Base-by-base conservation (phyloP, 2,329 filamentous ascomycete genomes). In the Stromatinia cepivora region DNA sequence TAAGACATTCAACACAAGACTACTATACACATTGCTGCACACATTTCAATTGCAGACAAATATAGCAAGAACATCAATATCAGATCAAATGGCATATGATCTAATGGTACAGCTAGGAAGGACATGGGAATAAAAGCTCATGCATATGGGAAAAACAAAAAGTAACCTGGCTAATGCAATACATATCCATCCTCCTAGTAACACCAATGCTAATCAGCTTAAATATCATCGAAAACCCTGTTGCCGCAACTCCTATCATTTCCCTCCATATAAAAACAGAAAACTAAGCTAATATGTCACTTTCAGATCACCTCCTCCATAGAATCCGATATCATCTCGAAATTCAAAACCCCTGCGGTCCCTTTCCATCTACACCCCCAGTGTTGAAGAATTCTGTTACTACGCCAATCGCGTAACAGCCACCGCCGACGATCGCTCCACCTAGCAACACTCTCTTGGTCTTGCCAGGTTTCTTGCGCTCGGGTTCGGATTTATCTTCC, bases 361-460 rank as follows among this genome's bases (percentile, higher is more conserved):
- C 83, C 66, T 74, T 76, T 2, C 82, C 82, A 70, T 83, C 81
- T 11, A 72, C 42, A 4, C 83, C 84, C 0, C 84, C 83, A 0
- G 81, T 86, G 56, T 79, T 82, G 69, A 88, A 83, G 67, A 85
- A 86, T 73, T 90, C 88, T 1, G 81, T 81, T n/a, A 87, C 80
- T 20, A 88, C 83, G 11, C 88, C 87, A 28, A 87, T 79, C 1
- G 83, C 84, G 74, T 90, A 91, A 1, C 84, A 84, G 3, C 85
- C 79, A 1, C 84, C 87, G 0, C 82, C 86, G 1, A 87, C 80
- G 78, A 84, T 87, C 0, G 81, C 81, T 2, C 86, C 86, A 0
- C 86, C 86, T 0, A 88, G 28, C 9, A 68, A n/a, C 10, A 87
- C 73, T 71, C 84, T 85, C 75, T 83, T 85, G 0, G 79, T 81